Conservation (phyloP, 331 rosid genomes). For the Quercus phellos region DNA sequence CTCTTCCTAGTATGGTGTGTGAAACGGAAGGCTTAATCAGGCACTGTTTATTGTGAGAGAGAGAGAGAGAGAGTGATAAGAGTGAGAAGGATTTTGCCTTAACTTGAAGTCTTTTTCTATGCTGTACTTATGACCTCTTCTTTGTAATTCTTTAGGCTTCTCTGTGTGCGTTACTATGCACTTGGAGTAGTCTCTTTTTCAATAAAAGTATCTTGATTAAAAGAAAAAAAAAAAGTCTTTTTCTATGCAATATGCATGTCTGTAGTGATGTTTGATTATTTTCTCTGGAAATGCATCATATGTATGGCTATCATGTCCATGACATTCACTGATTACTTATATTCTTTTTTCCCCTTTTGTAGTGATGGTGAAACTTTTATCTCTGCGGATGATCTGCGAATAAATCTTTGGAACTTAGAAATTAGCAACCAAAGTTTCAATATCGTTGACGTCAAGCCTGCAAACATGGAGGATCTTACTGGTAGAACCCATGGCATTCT, state of each 20-base stretch:
- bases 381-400: slow-evolving; percentile 66
- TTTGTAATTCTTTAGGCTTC: too few relatives aligned
- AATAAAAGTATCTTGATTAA: too few relatives aligned
- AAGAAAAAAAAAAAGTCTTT: too few relatives aligned
- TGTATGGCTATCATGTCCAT: neutral
- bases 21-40: neutral
- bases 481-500: slow-evolving; percentile 30
- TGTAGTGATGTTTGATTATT: neutral
- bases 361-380: slow-evolving; percentile 69
- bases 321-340: neutral
- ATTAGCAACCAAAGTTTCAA: slow-evolving; percentile 66
- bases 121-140: too few relatives aligned
- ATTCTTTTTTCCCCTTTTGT: slow-evolving; percentile 12
- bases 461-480: slow-evolving; percentile 66
- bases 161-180: too few relatives aligned
- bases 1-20: neutral
- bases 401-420: slow-evolving; percentile 69
- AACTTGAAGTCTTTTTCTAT: neutral
- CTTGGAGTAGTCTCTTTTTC: too few relatives aligned
- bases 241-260: neutral
- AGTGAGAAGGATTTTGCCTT: neutral
- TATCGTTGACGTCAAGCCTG: slow-evolving; percentile 59
- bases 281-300: neutral
- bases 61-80: neutral
- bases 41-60: neutral